Evolutionary conservation across 345 rosid species (phyloP).

Genomic region (Geranium brycei): DNA sequence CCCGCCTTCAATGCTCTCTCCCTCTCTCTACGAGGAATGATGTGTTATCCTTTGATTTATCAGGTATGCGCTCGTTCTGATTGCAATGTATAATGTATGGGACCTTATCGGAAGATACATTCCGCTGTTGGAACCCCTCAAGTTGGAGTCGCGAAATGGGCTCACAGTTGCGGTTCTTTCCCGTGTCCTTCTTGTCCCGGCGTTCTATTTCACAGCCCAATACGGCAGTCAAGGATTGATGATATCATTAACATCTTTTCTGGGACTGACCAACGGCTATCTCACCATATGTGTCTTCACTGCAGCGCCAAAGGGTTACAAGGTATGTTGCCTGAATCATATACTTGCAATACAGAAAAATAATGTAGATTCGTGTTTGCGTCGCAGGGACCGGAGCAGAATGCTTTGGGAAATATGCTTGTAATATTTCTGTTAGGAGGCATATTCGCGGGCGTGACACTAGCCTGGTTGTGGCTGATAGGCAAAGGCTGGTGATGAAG

Average conservation of each 20-base stretch:
- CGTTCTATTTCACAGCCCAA: conserved; percentile 67
- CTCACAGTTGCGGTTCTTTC: conserved; percentile 27
- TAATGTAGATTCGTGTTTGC: too few species aligned
- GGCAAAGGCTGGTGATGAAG: conserved; percentile 46
- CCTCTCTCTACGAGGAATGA: too few species aligned
- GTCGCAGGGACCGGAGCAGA: conserved; percentile 55
- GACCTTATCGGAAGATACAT: conserved; percentile 55
- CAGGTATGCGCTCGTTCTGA: conserved; percentile 69
- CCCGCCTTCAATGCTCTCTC: background rate
- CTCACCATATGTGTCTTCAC: conserved; percentile 69
- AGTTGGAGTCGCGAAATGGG: conserved; percentile 48
- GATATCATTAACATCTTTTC: conserved; percentile 58
- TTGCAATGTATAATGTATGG: conserved; percentile 56
- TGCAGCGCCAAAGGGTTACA: conserved; percentile 71
- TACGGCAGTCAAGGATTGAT: conserved; percentile 82
- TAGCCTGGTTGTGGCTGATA: conserved; percentile 59
- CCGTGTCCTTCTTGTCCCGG: conserved; percentile 51
- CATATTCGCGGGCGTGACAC: conserved; percentile 38
- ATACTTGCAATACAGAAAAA: too few species aligned
- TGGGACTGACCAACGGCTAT: conserved; percentile 65
- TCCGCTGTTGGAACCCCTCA: conserved; percentile 35
- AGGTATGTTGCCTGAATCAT: conserved; percentile 18
- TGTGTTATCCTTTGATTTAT: background rate
- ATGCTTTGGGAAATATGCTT: conserved; percentile 55
- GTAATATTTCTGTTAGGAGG: conserved; percentile 44